These are phyloP conservation scores for Vitis hybrid DNA, from an alignment of 177 flowering plant genomes.

Conservation along the genomic window DNA sequence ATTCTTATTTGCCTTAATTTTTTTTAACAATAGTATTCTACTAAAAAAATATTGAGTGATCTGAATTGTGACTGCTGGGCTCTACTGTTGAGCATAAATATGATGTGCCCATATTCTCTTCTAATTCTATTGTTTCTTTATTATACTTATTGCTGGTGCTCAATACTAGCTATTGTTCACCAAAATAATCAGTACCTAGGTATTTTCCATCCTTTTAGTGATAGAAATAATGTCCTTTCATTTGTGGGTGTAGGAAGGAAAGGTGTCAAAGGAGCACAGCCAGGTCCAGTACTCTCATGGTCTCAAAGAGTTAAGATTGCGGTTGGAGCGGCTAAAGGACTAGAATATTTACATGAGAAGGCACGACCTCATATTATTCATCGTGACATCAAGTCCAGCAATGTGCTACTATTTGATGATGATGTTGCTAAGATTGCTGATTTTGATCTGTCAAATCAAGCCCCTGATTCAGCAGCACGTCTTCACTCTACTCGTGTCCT, in stretches of 20 bases:
- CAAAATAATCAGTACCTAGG: too few species aligned
- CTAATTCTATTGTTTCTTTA: too few species aligned
- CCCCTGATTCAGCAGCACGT: constrained; percentile 75
- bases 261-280: constrained; percentile 76
- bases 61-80: too few species aligned
- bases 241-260: constrained; percentile 44
- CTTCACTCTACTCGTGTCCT: constrained; percentile 89
- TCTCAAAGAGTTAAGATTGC: constrained; percentile 82
- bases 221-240: too few species aligned
- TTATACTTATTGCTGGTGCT: too few species aligned
- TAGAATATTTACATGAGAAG: constrained; percentile 75
- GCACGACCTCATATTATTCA: constrained; percentile 63
- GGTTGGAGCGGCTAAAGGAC: constrained; percentile 78
- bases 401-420: constrained; percentile 63
- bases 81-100: too few species aligned
- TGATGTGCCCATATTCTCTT: too few species aligned
- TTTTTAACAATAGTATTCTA: too few species aligned
- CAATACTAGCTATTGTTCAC: too few species aligned
- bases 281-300: constrained; percentile 77
- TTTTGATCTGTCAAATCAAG: constrained; percentile 76
- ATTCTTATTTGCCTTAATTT: too few species aligned
- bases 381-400: constrained; percentile 72
- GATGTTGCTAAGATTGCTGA: constrained; percentile 75
- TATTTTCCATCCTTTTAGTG: too few species aligned
- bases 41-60: too few species aligned